Conservation (phyloP, 1,284 basidiomycete species). For the Rhodotorula sp. region DNA sequence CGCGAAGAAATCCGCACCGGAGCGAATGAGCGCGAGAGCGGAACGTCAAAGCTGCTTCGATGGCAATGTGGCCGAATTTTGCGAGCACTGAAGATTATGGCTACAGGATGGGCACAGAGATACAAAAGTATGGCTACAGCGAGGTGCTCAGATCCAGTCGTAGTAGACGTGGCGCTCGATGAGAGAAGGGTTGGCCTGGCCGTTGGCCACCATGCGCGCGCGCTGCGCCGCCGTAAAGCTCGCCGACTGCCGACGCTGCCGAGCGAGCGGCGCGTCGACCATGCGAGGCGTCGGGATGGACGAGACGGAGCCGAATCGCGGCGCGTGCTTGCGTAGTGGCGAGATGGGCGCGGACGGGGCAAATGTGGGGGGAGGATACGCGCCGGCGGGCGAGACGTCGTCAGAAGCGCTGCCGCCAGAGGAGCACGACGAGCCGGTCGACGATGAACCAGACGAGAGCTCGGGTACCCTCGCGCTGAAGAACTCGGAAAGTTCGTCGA, state of each 20-base stretch:
- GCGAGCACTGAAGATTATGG: background rate
- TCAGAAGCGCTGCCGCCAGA: background rate
- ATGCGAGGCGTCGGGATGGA: background rate
- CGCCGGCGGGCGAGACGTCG: background rate
- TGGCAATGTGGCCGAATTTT: no score
- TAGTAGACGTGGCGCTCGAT: conserved; percentile 4
- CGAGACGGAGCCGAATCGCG: background rate
- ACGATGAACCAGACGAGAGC: background rate
- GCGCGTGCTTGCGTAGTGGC: background rate
- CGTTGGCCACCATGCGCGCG: background rate
- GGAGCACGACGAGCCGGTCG: conserved; percentile 2
- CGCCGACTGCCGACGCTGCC: conserved; percentile 5
- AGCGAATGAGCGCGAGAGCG: background rate
- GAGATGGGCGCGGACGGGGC: conserved; percentile 2
- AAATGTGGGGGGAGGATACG: background rate
- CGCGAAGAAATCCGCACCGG: no score
- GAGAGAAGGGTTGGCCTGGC: background rate
- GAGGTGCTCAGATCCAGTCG: conserved; percentile 21
- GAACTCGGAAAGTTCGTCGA: conserved; percentile 40
- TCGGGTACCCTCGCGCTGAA: conserved; percentile 15
- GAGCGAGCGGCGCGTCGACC: background rate
- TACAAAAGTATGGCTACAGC: background rate
- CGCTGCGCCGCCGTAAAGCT: conserved; percentile 24
- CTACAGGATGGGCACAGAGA: background rate
- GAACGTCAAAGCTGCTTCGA: background rate